Evolutionary conservation across 2,329 filamentous ascomycete genomes (phyloP), one percentile per base, ranked within the genome.

Genomic region (Apiospora malaysiana): DNA sequence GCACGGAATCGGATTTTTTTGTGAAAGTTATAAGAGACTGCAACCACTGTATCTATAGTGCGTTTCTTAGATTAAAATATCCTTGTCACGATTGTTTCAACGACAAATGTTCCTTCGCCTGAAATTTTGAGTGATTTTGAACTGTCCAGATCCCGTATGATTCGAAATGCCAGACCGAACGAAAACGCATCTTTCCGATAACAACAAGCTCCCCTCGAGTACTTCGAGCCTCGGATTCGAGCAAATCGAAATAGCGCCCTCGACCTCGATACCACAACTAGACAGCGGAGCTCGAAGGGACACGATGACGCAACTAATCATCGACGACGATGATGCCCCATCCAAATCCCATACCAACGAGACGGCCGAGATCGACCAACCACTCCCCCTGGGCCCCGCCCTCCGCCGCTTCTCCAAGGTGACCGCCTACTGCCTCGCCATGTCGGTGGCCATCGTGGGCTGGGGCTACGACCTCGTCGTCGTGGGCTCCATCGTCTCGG

Each of bases 381-480:
- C 67, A 3, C 37, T 70, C 14, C 68, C 70, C 6, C 66, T 71
- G 9, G 21, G 25, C 27, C 42, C 42, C 4, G 70, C 70, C 18
- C 40, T 71, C 5, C 56, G 59, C 2, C 68, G 59, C 5, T 71
- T 69, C 40, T 70, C 71, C 27, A 71, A 66, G 51, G 49, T 72
- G 12, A 68, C 66, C 16, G 65, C 23, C 1, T 72, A 72, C 68
- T 71, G 68, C 43, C 59, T 71, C 49, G 68, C 68, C 47, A 27
- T 72, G 40, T 71, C 70, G 21, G 66, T 69, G 10, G 47, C 68
- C 12, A 71, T 69, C 49, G 27, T 72, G n/a, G 47, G 68, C 25
- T 68, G 68, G 70, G 71, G 71, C 14, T 72, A 72, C 32, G 71
- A 71, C 9, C 68, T 71, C 5, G 71, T 72, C 7, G 40, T 72